Conservation (phyloP, 208 protist genomes). For the Tetramitus jugosus region DNA sequence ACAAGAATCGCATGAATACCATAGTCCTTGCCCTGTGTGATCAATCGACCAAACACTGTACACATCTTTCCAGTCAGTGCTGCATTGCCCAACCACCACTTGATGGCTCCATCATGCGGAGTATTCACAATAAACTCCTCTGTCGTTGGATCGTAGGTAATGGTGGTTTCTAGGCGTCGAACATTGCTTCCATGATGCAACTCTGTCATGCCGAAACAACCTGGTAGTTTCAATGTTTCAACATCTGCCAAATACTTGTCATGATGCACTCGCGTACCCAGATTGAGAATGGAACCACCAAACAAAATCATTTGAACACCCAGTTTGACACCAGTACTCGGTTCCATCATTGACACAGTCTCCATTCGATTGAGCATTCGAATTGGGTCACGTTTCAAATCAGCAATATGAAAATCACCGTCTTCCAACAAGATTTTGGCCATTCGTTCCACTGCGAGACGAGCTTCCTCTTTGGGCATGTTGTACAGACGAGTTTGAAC, state of each 20-base stretch:
- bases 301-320: slow-evolving; percentile 54
- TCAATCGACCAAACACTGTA: no score
- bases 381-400: background rate
- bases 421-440: background rate
- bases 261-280: slow-evolving; percentile 54
- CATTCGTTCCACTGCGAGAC: background rate
- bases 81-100: slow-evolving; percentile 34
- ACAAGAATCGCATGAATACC: slow-evolving; percentile 27
- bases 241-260: slow-evolving; percentile 43
- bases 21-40: background rate
- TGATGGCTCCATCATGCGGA: slow-evolving; percentile 22
- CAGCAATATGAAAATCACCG: background rate
- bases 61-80: no score
- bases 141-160: slow-evolving; percentile 33
- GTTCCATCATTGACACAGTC: slow-evolving; percentile 17
- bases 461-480: background rate
- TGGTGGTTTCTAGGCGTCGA: slow-evolving; percentile 32
- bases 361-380: background rate
- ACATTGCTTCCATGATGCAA: slow-evolving; percentile 44
- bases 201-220: slow-evolving; percentile 40
- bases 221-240: slow-evolving; percentile 37
- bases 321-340: slow-evolving; percentile 15
- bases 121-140: slow-evolving; percentile 32
- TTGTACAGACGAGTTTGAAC: background rate
- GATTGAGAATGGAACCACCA: slow-evolving; percentile 55